Percentiles rank a stretch among this genome's conserved stretches.
These are phyloP conservation scores for Spizellomyces sp. DNA, from an alignment of 192 early-diverging fungal genomes.

Conservation along the genomic window DNA sequence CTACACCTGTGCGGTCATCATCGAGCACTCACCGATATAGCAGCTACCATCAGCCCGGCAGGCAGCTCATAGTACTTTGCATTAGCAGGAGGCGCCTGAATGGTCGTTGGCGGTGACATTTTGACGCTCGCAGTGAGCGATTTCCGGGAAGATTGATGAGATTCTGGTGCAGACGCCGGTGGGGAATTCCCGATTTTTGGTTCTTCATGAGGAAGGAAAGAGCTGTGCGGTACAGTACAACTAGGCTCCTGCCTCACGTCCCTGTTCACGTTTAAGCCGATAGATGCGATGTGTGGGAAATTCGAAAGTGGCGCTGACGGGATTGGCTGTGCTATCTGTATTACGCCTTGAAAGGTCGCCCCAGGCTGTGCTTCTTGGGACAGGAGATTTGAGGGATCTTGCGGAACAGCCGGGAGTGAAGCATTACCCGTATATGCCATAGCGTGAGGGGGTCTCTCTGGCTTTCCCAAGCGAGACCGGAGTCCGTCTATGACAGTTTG, in stretches of 20 bases:
- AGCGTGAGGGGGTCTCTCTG: background rate
- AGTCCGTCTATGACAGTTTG: background rate
- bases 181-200: background rate
- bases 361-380: background rate
- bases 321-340: background rate
- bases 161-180: background rate
- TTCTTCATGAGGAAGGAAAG: background rate
- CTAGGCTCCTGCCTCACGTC: background rate
- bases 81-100: background rate
- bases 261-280: too few species aligned
- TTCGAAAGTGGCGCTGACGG: background rate
- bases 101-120: too few species aligned
- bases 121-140: background rate
- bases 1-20: background rate
- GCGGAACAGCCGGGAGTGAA: too few species aligned
- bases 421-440: background rate
- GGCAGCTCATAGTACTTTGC: conserved; percentile 15
- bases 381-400: background rate
- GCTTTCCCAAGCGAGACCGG: background rate
- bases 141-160: background rate
- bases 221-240: background rate
- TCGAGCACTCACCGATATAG: conserved; percentile 2
- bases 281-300: too few species aligned
- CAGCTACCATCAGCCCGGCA: conserved; percentile 17
- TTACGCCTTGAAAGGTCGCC: background rate